Conservation (phyloP, 1,139 yeast species). For the Geotrichum histeridarum region DNA sequence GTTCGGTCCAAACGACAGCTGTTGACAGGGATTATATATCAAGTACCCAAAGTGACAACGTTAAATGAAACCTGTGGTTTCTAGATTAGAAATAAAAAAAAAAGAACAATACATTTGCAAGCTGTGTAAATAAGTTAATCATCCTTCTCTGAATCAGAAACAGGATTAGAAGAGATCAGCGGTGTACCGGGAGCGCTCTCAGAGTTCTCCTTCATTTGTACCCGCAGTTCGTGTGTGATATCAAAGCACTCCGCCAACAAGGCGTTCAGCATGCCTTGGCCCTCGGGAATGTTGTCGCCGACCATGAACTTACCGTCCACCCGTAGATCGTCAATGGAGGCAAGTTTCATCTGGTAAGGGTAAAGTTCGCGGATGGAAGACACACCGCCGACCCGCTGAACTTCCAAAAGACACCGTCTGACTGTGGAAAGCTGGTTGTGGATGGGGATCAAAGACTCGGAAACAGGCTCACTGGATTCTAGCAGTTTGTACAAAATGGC, state of each 20-base stretch:
- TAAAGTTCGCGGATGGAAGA: slow-evolving; percentile 81
- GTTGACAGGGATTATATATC: no score
- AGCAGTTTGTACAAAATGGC: slow-evolving; percentile 81
- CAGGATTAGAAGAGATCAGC: background rate
- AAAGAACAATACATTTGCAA: no score
- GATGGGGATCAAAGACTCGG: slow-evolving; percentile 85
- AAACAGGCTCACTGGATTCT: slow-evolving; percentile 90
- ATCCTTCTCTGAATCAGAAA: slow-evolving; percentile 1
- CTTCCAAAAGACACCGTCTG: slow-evolving; percentile 79
- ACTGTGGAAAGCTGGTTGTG: slow-evolving; percentile 91
- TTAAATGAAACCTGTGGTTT: no score
- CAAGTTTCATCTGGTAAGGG: slow-evolving; percentile 91
- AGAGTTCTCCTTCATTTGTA: slow-evolving; percentile 72
- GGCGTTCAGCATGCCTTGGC: slow-evolving; percentile 90
- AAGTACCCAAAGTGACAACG: no score
- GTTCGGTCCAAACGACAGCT: no score
- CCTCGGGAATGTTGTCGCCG: slow-evolving; percentile 87
- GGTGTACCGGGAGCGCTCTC: slow-evolving; percentile 2
- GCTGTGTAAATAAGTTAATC: background rate
- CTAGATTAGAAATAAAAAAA: no score
- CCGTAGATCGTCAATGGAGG: slow-evolving; percentile 79
- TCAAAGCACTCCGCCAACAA: slow-evolving; percentile 91
- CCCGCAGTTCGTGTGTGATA: slow-evolving; percentile 80
- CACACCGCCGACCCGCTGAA: slow-evolving; percentile 88
- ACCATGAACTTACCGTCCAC: slow-evolving; percentile 87